Evolutionary conservation across 169 alveolate species (phyloP), one percentile per base, ranked within the genome.

Genomic region (Plasmodium adleri): DNA sequence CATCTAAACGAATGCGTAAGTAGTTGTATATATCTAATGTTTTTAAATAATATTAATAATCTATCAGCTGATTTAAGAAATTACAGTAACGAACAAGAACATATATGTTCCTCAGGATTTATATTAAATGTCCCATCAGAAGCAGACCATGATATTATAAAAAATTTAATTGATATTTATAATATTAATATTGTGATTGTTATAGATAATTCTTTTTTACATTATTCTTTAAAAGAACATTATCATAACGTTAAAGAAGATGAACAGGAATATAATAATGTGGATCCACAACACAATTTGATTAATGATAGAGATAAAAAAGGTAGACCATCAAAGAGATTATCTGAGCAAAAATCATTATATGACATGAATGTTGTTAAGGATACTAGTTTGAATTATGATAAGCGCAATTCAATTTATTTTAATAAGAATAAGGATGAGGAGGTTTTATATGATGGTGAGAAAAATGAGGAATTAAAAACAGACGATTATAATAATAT

Each of bases 71-170:
- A 59, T 49, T 67, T 20, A 17, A 75, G 66, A 73, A 63, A 68
- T 28, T 32, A 32, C 4, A 72, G 32, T 50, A 45, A 45, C 0
- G 87, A 72, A 7, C 63, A 58, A 24, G 75, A 68, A 58, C 8
- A 24, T 32, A 74, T 72, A 24, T 64, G 52, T 56, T 80, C 90
- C 1, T 88, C 95, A 49, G 98, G 98, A 26, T 88, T 96, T 74
- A 92, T 96, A 6, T 88, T 96, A 24, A 96, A 95, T 88, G 98
- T 97, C 4, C 98, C 98, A n/a, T 94, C 93, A 45, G 96, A 94
- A 47, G 95, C 97, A 8, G 92, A 92, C 10, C 72, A 83, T 47
- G 94, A 94, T n/a, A 88, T 92, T 62, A 64, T 96, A 13, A 49
- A 83, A 13, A 95, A 93, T 47, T 93, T 96, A 28, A 94, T 94